phyloP scores from a whole-genome alignment of 257 asterid species.

The Thymus quinquecostatus region DNA sequence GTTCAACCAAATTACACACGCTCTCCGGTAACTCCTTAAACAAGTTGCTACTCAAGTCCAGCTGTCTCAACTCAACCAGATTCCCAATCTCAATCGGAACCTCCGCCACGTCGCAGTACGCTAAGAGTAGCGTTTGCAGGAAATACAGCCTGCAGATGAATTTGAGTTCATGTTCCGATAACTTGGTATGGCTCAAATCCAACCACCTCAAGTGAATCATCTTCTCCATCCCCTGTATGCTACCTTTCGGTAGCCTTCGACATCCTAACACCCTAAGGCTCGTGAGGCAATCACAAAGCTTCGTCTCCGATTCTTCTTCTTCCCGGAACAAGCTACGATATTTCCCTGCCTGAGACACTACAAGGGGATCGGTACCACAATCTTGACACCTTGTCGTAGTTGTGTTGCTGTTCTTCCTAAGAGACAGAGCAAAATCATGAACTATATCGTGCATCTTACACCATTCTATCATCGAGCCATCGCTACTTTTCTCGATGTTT shows the following conservation, averaged over 20 bases:
- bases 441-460: constrained; percentile 11
- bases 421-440: neutral
- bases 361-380: neutral
- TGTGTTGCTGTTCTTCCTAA: neutral
- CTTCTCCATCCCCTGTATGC: constrained; percentile 26
- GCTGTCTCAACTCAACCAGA: too few relatives aligned
- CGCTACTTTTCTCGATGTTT: neutral
- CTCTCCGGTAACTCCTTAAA: too few relatives aligned
- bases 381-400: neutral
- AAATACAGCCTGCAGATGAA: constrained; percentile 15
- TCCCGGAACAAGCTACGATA: neutral
- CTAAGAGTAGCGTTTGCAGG: constrained; percentile 17
- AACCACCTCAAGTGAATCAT: constrained; percentile 37
- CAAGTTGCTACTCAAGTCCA: too few relatives aligned
- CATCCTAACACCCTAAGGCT: neutral
- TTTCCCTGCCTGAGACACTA: neutral
- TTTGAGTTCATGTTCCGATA: neutral
- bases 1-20: too few relatives aligned
- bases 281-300: neutral
- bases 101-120: neutral
- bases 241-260: neutral
- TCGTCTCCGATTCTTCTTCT: too few relatives aligned
- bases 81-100: constrained; percentile 21
- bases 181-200: constrained; percentile 2
- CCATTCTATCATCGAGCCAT: neutral